These are phyloP conservation scores for Monosporozyma yasuniensis DNA, from an alignment of 805 yeast genomes.

Conservation along the genomic window DNA sequence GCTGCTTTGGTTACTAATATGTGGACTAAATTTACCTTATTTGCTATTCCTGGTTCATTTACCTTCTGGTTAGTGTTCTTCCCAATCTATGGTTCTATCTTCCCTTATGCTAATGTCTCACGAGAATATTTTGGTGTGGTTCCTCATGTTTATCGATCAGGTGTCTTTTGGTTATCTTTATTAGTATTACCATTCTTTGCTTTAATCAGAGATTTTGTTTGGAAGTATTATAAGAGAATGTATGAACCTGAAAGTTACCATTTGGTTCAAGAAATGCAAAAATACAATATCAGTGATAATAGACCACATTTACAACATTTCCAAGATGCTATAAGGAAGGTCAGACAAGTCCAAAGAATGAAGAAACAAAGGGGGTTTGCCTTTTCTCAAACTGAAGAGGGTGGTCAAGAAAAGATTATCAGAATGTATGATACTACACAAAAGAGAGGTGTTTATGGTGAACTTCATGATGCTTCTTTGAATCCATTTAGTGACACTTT, in stretches of 20 bases:
- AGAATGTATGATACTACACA: constrained; percentile 93
- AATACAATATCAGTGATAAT: constrained; percentile 84
- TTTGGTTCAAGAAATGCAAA: constrained; percentile 93
- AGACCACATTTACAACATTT: constrained; percentile 95
- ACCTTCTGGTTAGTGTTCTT: constrained; percentile 73
- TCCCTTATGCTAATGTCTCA: constrained; percentile 77
- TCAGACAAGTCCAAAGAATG: constrained; percentile 96
- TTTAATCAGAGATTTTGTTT: constrained; percentile 74
- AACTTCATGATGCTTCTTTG: constrained; percentile 37
- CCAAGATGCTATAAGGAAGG: constrained; percentile 94
- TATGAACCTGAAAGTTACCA: constrained; percentile 89
- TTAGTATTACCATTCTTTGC: constrained; percentile 72
- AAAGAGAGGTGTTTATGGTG: constrained; percentile 67
- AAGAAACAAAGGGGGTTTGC: constrained; percentile 98
- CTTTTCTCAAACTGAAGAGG: constrained; percentile 87
- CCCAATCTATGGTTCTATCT: constrained; percentile 79
- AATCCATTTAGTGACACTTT: constrained; percentile 22
- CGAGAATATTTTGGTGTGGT: constrained; percentile 77
- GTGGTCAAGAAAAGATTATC: constrained; percentile 80
- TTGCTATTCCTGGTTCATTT: constrained; percentile 94
- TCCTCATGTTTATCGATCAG: constrained; percentile 64
- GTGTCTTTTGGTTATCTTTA: constrained; percentile 74
- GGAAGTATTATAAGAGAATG: constrained; percentile 92
- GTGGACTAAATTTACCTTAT: constrained; percentile 88
- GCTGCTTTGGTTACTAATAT: constrained; percentile 86